phyloP scores from a whole-genome alignment of 78 protist species.

The Dictyostelium intermedium region DNA sequence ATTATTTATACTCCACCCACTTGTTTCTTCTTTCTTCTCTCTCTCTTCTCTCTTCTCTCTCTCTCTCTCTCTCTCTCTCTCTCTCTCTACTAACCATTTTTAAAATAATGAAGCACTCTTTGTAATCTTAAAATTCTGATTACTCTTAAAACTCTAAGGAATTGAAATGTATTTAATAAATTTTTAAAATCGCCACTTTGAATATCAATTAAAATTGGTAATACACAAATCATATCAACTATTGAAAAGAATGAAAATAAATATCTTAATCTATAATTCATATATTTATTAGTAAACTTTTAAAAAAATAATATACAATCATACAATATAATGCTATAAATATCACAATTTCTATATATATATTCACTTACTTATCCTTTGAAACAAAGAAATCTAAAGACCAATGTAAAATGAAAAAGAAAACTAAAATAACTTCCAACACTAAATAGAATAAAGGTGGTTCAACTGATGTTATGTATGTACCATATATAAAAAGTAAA shows the following conservation, averaged over 20 bases:
- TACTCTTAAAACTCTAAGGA: constrained; percentile 61
- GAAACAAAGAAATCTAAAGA: constrained; percentile 44
- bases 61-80: not conserved
- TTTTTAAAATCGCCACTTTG: constrained; percentile 26
- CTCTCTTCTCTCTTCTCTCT: not conserved
- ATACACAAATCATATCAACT: constrained; percentile 48
- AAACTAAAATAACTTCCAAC: not conserved
- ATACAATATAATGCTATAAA: no score
- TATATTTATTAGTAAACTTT: not conserved
- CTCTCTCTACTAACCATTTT: constrained; percentile 39
- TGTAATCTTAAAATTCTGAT: constrained; percentile 55
- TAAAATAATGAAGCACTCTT: constrained; percentile 70
- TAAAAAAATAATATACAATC: no score
- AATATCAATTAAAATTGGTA: constrained; percentile 63
- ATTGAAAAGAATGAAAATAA: constrained; percentile 72
- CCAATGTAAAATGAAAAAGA: constrained; percentile 59
- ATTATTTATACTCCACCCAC: no score
- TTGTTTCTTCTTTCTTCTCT: no score
- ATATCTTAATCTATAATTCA: constrained; percentile 27
- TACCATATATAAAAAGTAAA: constrained; percentile 46
- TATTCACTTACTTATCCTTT: constrained; percentile 74
- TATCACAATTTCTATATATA: no score
- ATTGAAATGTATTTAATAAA: constrained; percentile 49
- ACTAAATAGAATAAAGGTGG: constrained; percentile 13
- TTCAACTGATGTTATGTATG: not conserved